These are phyloP conservation scores for Mucor sp. DNA, from an alignment of 371 early-diverging fungal species.

Conservation along the genomic window DNA sequence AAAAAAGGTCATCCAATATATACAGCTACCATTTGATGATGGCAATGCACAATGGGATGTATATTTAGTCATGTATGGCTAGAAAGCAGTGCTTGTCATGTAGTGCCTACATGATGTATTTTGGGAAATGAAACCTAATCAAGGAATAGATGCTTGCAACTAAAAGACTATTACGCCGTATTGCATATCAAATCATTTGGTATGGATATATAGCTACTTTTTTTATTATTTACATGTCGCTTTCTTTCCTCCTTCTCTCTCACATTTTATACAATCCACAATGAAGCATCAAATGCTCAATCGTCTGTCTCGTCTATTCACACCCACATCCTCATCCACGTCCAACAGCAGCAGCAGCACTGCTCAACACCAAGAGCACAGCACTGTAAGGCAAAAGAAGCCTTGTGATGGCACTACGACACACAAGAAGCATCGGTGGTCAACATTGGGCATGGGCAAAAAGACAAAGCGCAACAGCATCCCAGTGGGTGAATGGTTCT, in stretches of 20 bases:
- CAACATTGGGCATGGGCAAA: background rate
- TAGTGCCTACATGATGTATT: background rate
- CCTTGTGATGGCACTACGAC: background rate
- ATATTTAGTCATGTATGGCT: background rate
- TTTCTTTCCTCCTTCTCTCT: background rate
- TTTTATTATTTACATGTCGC: background rate
- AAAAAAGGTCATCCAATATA: too few species aligned
- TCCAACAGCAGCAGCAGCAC: background rate
- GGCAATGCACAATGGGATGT: background rate
- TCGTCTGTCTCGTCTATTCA: constrained; percentile 14
- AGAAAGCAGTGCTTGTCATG: background rate
- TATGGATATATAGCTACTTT: background rate
- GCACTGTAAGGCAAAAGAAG: background rate
- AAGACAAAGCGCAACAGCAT: background rate
- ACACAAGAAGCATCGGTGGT: background rate
- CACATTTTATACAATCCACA: background rate
- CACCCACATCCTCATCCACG: background rate
- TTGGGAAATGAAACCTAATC: constrained; percentile 25
- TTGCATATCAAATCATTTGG: constrained; percentile 5
- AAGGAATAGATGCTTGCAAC: background rate
- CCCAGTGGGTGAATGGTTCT: background rate
- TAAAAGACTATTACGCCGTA: constrained; percentile 7
- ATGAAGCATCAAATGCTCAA: constrained; percentile 11
- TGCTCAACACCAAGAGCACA: background rate
- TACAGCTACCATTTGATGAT: too few species aligned